Evolutionary conservation across 306 rosid species (phyloP).

Genomic region (Cicer arietinum): DNA sequence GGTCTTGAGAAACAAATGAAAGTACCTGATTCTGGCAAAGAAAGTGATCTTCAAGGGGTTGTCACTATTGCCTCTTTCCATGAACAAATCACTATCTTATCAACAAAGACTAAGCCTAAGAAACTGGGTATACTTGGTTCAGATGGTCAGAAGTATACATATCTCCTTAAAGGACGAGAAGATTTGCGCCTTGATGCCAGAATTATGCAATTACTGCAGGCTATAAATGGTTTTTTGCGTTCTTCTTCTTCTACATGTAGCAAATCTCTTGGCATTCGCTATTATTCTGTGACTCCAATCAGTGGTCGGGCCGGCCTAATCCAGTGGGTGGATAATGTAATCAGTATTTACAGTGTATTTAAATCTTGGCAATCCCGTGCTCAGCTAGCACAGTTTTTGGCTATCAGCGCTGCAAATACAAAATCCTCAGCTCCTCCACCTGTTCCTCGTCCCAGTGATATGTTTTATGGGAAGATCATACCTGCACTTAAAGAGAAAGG

Average conservation of each 20-base stretch:
- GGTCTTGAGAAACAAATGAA: conserved; percentile 86
- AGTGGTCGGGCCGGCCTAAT: conserved; percentile 96
- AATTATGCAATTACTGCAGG: conserved; percentile 94
- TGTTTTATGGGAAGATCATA: conserved; percentile 98
- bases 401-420: conserved; percentile 62
- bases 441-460: conserved; percentile 97
- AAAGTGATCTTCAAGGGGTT: conserved; percentile 65
- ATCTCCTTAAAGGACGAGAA: conserved; percentile 95
- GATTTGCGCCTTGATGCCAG: conserved; percentile 98
- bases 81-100: conserved; percentile 77
- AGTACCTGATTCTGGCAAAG: conserved; percentile 62
- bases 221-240: conserved; percentile 81
- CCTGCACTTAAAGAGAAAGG: conserved; percentile 99
- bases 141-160: conserved; percentile 88
- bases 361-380: conserved; percentile 93
- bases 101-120: conserved; percentile 97
- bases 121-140: conserved; percentile 88
- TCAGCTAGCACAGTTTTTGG: conserved; percentile 76
- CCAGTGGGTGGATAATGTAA: conserved; percentile 93
- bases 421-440: conserved; percentile 81
- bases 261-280: conserved; percentile 77
- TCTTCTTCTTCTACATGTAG: conserved; percentile 78
- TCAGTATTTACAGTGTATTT: conserved; percentile 89
- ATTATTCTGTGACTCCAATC: conserved; percentile 97
- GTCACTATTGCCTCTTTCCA: conserved; percentile 86